phyloP scores from a whole-genome alignment of 179 eudicot species.

The Camellia oleifera region DNA sequence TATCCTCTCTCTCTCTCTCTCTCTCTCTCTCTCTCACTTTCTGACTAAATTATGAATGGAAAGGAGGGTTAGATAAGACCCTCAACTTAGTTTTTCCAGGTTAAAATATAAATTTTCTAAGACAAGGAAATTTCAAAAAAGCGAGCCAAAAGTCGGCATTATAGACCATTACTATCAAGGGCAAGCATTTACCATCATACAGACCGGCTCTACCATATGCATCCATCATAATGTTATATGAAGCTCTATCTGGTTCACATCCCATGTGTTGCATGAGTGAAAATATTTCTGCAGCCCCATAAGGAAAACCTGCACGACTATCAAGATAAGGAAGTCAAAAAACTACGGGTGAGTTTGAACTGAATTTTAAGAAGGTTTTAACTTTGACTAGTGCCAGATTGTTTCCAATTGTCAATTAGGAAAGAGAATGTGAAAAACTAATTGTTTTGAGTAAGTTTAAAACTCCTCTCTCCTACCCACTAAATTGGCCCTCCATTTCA shows the following conservation, averaged over 20 bases:
- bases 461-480: neutral
- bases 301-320: constrained; percentile 84
- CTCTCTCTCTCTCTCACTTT: too few species aligned
- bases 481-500: neutral
- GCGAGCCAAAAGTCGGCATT: constrained; percentile 1
- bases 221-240: constrained; percentile 86
- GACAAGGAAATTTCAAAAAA: neutral
- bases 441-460: neutral
- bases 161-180: neutral
- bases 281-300: constrained; percentile 81
- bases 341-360: neutral
- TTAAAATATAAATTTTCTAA: neutral
- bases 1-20: too few species aligned
- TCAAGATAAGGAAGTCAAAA: constrained; percentile 10
- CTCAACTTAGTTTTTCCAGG: neutral
- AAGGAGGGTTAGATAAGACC: neutral
- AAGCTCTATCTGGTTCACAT: constrained; percentile 82
- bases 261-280: constrained; percentile 90
- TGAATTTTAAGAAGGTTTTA: neutral
- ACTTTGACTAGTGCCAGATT: neutral
- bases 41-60: neutral
- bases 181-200: constrained; percentile 44
- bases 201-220: constrained; percentile 93
- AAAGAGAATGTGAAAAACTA: neutral
- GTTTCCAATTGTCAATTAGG: neutral